A percentile compares a stretch with the other conserved stretches of the same genome.
Evolutionary conservation across 768 basidiomycete genomes (phyloP).

Genomic region (Leucogyrophana mollusca): DNA sequence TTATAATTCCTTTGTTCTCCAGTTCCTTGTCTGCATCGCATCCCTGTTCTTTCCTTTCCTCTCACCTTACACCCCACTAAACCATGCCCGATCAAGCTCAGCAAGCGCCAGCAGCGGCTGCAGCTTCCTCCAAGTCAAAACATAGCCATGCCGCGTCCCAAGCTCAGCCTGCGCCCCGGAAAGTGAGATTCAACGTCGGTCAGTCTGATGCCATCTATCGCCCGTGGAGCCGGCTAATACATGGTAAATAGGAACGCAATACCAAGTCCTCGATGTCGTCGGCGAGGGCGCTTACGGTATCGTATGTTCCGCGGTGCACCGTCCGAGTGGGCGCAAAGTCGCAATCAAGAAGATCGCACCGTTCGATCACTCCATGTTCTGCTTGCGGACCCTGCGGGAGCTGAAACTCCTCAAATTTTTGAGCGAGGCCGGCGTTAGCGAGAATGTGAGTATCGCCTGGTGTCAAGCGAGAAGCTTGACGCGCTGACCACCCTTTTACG

Average conservation of each 20-base stretch:
- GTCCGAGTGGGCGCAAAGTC: slow-evolving; percentile 85
- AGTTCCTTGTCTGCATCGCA: background rate
- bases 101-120: slow-evolving; percentile 11
- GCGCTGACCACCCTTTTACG: background rate
- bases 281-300: slow-evolving; percentile 94
- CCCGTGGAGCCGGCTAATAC: too few relatives aligned
- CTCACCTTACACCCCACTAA: background rate
- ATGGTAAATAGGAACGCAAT: slow-evolving; percentile 59
- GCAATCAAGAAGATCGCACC: slow-evolving; percentile 97
- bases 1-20: slow-evolving; percentile 3
- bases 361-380: slow-evolving; percentile 96
- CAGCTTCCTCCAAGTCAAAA: slow-evolving; percentile 37
- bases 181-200: slow-evolving; percentile 90
- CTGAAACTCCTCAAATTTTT: slow-evolving; percentile 82
- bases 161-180: slow-evolving; percentile 61
- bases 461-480: background rate
- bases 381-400: slow-evolving; percentile 85
- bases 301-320: slow-evolving; percentile 90
- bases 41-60: background rate
- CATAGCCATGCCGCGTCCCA: slow-evolving; percentile 46
- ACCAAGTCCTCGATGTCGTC: slow-evolving; percentile 83
- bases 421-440: slow-evolving; percentile 85
- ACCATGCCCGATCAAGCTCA: slow-evolving; percentile 26
- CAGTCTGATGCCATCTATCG: slow-evolving; percentile 12
- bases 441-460: slow-evolving; percentile 57